Evolutionary conservation across 371 early-diverging fungal species (phyloP).

Genomic region (Mortierella sp.): DNA sequence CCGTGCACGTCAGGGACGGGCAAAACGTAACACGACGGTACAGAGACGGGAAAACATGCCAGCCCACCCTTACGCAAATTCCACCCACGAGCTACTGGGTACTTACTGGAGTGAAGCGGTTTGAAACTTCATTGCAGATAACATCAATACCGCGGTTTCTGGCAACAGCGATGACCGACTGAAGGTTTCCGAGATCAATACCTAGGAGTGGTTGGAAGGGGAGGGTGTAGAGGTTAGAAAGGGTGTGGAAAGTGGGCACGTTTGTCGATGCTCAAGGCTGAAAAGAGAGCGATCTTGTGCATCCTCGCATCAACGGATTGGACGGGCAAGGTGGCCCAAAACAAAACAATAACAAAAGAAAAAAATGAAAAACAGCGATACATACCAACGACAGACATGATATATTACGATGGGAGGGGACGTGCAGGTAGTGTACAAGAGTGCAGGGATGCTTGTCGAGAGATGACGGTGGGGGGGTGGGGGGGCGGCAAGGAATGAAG

Average conservation of each 20-base stretch:
- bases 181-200: conserved; percentile 96
- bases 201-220: conserved; percentile 71
- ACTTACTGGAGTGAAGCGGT: conserved; percentile 95
- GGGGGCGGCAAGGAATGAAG: neutral
- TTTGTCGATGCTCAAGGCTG: neutral
- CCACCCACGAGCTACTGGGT: no score
- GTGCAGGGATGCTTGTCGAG: neutral
- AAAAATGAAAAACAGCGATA: conserved; percentile 1
- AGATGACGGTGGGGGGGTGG: neutral
- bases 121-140: conserved; percentile 95
- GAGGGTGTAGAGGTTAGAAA: conserved; percentile 61
- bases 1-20: no score
- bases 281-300: no score
- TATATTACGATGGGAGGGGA: conserved; percentile 7
- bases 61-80: no score
- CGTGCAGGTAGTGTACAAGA: no score
- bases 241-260: neutral
- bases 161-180: conserved; percentile 96
- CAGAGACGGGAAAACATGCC: no score
- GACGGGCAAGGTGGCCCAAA: no score
- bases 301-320: no score
- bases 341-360: no score
- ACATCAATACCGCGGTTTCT: conserved; percentile 98
- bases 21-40: no score
- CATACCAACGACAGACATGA: conserved; percentile 54